Percentiles rank a stretch among this genome's conserved stretches.
Conservation (phyloP, 495 filamentous ascomycete genomes). For the Hypoxylon rickii region DNA sequence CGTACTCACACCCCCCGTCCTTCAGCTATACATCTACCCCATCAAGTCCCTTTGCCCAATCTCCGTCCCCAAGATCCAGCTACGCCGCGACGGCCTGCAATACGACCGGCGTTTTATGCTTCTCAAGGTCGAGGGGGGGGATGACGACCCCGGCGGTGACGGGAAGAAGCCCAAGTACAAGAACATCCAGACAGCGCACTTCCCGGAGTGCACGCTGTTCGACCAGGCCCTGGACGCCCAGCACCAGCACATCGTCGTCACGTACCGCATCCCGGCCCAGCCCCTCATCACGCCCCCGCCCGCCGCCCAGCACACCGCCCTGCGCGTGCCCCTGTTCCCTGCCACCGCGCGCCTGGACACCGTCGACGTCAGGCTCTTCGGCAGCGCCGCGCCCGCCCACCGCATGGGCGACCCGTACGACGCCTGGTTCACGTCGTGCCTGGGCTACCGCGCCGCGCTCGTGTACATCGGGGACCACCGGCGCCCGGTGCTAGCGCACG, state of each 20-base stretch:
- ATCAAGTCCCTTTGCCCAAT: constrained; percentile 82
- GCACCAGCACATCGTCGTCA: constrained; percentile 57
- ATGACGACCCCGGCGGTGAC: constrained; percentile 32
- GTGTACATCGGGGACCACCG: constrained; percentile 69
- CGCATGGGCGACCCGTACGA: constrained; percentile 69
- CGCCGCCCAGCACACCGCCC: constrained; percentile 17
- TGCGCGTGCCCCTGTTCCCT: constrained; percentile 67
- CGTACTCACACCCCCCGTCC: constrained; percentile 12
- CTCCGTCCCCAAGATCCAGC: constrained; percentile 54
- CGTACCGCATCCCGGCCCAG: constrained; percentile 50
- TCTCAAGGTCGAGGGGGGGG: constrained; percentile 61
- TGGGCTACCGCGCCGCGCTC: constrained; percentile 69
- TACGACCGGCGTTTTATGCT: constrained; percentile 85
- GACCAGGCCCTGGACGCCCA: constrained; percentile 55
- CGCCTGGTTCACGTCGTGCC: constrained; percentile 72
- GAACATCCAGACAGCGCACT: constrained; percentile 69
- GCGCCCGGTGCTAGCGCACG: constrained; percentile 65
- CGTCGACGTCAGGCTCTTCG: constrained; percentile 64
- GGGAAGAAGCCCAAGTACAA: constrained; percentile 39
- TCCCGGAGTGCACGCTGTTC: constrained; percentile 72
- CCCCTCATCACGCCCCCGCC: constrained; percentile 25
- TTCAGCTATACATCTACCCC: constrained; percentile 82
- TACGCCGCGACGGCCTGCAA: constrained; percentile 70
- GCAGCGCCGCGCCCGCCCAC: constrained; percentile 65
- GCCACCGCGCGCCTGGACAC: constrained; percentile 52